Percentiles rank a stretch among this genome's conserved stretches.
Conservation (phyloP, 2,329 filamentous ascomycete species). For the Aspergillus intermedius region DNA sequence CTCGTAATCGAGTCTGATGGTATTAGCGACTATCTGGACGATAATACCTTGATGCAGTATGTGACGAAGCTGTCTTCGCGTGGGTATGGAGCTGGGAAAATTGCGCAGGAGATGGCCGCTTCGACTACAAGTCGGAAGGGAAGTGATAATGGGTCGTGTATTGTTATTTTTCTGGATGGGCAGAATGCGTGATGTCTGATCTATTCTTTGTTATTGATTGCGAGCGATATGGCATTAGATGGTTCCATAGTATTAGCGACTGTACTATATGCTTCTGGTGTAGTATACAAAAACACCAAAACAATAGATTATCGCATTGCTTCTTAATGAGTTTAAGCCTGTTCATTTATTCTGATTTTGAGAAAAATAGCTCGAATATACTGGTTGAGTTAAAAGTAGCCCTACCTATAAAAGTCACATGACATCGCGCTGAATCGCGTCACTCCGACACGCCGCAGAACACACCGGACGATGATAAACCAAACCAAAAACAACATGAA, state of each 20-base stretch:
- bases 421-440: conserved; percentile 21
- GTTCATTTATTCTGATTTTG: too few relatives aligned
- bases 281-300: neutral
- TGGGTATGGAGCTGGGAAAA: conserved; percentile 22
- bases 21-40: conserved; percentile 23
- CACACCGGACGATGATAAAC: neutral
- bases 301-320: too few relatives aligned
- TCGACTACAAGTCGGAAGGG: conserved; percentile 10
- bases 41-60: conserved; percentile 22
- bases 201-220: too few relatives aligned
- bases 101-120: conserved; percentile 22
- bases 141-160: conserved; percentile 29
- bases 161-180: conserved; percentile 27
- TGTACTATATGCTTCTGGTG: too few relatives aligned
- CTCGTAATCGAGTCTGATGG: conserved; percentile 27
- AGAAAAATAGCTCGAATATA: too few relatives aligned
- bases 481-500: conserved; percentile 2
- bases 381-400: too few relatives aligned
- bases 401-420: conserved; percentile 14
- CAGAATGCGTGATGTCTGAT: conserved; percentile 11
- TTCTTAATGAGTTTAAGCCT: too few relatives aligned
- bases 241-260: neutral
- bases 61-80: conserved; percentile 24
- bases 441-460: neutral
- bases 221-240: neutral